Evolutionary conservation across 805 yeast species (phyloP).

Genomic region (Candida succiphila): DNA sequence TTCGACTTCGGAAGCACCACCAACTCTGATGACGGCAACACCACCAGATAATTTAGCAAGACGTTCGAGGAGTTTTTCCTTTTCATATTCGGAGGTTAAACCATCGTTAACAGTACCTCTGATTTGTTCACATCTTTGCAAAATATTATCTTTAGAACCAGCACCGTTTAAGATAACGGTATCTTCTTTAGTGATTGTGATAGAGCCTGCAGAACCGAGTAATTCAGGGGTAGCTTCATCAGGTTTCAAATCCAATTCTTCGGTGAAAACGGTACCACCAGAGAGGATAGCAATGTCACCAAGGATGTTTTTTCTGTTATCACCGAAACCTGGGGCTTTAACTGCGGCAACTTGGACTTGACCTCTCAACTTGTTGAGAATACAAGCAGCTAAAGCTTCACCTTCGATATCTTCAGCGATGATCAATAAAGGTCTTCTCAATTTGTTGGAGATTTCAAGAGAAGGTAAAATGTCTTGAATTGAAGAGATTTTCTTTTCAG

Average conservation of each 20-base stretch:
- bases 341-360: conserved; percentile 97
- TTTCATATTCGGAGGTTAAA: conserved; percentile 81
- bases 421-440: conserved; percentile 86
- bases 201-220: conserved; percentile 84
- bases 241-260: conserved; percentile 91
- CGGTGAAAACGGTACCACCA: conserved; percentile 88
- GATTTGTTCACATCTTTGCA: conserved; percentile 89
- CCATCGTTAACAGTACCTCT: conserved; percentile 69
- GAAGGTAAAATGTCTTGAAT: conserved; percentile 90
- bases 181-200: conserved; percentile 92
- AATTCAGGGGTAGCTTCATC: conserved; percentile 87
- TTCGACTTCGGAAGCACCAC: conserved; percentile 95
- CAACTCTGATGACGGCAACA: conserved; percentile 96
- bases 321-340: conserved; percentile 99
- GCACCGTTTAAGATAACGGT: conserved; percentile 90
- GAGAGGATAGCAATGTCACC: conserved; percentile 94
- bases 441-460: conserved; percentile 84
- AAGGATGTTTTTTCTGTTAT: conserved; percentile 91
- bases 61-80: conserved; percentile 95
- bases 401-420: conserved; percentile 96
- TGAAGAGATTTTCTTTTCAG: conserved; percentile 87
- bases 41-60: conserved; percentile 95
- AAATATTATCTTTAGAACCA: conserved; percentile 74
- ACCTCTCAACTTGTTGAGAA: conserved; percentile 93
- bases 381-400: conserved; percentile 97